These are phyloP conservation scores for Sugiyamaella marilandica DNA, from an alignment of 805 yeast genomes.

Conservation along the genomic window DNA sequence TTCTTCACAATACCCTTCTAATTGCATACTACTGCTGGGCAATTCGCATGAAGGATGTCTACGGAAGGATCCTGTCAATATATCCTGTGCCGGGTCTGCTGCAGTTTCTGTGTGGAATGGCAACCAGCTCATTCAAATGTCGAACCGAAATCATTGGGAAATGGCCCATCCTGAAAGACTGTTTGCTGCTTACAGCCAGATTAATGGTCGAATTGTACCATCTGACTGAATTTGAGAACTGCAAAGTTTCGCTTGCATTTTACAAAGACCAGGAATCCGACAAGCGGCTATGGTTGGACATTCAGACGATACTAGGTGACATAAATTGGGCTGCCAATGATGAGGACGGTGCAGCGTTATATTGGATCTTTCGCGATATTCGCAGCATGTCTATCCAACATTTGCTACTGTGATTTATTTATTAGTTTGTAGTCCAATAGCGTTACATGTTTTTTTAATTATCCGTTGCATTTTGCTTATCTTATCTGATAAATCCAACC, in stretches of 20 bases:
- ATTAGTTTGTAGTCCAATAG: neutral
- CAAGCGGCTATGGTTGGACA: slow-evolving; percentile 9
- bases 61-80: slow-evolving; percentile 12
- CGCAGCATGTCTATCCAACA: slow-evolving; percentile 16
- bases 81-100: slow-evolving; percentile 18
- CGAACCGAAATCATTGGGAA: slow-evolving; percentile 8
- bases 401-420: neutral
- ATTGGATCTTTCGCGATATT: slow-evolving; percentile 17
- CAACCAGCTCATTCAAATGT: slow-evolving; percentile 14
- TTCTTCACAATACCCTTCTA: slow-evolving; percentile 15
- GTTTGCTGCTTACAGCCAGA: slow-evolving; percentile 12
- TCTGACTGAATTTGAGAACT: slow-evolving; percentile 12
- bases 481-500: neutral
- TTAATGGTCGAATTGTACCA: slow-evolving; percentile 12
- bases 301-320: slow-evolving; percentile 11
- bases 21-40: slow-evolving; percentile 14
- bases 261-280: slow-evolving; percentile 12
- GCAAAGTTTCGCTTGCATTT: slow-evolving; percentile 14
- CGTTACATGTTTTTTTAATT: neutral
- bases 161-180: slow-evolving; percentile 15
- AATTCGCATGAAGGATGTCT: neutral
- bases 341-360: slow-evolving; percentile 15
- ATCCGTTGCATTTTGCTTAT: neutral
- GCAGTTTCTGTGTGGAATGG: slow-evolving; percentile 20
- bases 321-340: slow-evolving; percentile 15